A percentile compares a stretch with the other conserved stretches of the same genome.
Conservation (phyloP, 306 rosid species). For the Quercus engelmannii region DNA sequence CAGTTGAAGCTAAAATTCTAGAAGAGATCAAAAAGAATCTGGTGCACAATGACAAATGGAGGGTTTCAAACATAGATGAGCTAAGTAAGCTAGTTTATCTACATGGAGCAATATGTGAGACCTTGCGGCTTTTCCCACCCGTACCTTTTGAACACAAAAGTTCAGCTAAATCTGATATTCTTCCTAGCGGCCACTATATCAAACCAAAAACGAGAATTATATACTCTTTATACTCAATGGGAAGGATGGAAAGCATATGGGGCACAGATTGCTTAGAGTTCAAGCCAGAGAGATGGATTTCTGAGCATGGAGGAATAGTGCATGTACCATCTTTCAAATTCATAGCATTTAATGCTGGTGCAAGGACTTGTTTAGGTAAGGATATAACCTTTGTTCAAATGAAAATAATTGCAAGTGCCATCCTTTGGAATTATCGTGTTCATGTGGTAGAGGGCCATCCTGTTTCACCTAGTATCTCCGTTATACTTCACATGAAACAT, state of each 20-base stretch:
- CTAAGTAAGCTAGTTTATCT: constrained; percentile 41
- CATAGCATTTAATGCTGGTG: constrained; percentile 48
- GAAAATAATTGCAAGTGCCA: constrained; percentile 34
- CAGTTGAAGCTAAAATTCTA: constrained; percentile 37
- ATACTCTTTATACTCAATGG: constrained; percentile 40
- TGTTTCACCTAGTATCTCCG: constrained; percentile 6
- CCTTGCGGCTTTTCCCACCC: constrained; percentile 52
- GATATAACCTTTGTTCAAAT: constrained; percentile 35
- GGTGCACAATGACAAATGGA: neutral
- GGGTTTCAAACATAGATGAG: constrained; percentile 2
- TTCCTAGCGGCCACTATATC: constrained; percentile 51
- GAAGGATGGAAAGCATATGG: constrained; percentile 50
- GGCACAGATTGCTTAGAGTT: constrained; percentile 53
- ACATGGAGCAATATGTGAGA: constrained; percentile 50
- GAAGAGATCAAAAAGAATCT: constrained; percentile 28
- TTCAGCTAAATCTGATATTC: constrained; percentile 25
- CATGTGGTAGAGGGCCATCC: constrained; percentile 9
- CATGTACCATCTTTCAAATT: constrained; percentile 48
- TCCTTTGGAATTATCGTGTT: constrained; percentile 24
- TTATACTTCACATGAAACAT: constrained; percentile 31
- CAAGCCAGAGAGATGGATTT: constrained; percentile 68
- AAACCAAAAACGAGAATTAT: constrained; percentile 2
- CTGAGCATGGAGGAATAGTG: constrained; percentile 19
- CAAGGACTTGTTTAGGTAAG: constrained; percentile 53
- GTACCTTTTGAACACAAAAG: constrained; percentile 35